Percentiles rank a stretch among this genome's conserved stretches.
Evolutionary conservation across 1,139 yeast genomes (phyloP).

Genomic region (Saccharomycopsis crataegensis): DNA sequence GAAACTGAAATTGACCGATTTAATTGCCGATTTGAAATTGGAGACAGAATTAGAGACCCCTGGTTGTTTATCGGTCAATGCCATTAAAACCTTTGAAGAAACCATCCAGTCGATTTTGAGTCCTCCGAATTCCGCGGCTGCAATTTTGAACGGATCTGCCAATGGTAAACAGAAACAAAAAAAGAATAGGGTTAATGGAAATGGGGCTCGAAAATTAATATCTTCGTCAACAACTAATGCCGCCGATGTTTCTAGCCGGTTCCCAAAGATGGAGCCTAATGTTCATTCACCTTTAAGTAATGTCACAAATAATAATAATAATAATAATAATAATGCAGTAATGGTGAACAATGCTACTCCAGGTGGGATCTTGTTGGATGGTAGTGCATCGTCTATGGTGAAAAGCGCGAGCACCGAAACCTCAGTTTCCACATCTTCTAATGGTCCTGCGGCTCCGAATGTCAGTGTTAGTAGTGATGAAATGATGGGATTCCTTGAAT

Average conservation of each 20-base stretch:
- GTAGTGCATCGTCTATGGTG: too few species aligned
- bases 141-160: neutral
- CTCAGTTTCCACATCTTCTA: too few species aligned
- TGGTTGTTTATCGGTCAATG: constrained; percentile 52
- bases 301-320: too few species aligned
- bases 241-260: neutral
- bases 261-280: too few species aligned
- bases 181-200: neutral
- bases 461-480: too few species aligned
- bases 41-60: constrained; percentile 50
- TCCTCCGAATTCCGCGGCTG: constrained; percentile 24
- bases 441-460: neutral
- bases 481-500: too few species aligned
- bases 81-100: constrained; percentile 48
- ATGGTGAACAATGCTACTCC: too few species aligned
- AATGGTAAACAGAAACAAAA: neutral
- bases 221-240: neutral
- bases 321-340: too few species aligned
- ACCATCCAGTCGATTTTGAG: constrained; percentile 47
- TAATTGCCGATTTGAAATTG: constrained; percentile 40
- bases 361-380: too few species aligned
- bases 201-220: neutral
- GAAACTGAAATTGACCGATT: constrained; percentile 44
- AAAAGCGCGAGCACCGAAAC: too few species aligned
- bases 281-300: too few species aligned